Evolutionary conservation across 768 basidiomycete genomes (phyloP), one percentile per base, ranked within the genome.

Genomic region (Leccinum obscurum): DNA sequence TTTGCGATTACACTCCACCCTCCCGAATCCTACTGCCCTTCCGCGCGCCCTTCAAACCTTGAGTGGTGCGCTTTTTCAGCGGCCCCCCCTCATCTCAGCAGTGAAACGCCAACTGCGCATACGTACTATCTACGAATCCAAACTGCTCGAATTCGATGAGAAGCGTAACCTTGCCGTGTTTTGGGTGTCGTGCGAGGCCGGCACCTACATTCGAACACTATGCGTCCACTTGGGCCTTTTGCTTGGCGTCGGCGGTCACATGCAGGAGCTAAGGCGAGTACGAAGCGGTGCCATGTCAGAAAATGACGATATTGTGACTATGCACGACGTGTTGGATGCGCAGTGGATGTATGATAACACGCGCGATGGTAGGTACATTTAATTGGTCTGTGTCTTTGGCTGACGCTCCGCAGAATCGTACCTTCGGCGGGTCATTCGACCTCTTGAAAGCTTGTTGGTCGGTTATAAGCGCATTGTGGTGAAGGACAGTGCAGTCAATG

Each of bases 291-390:
- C 95, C 53, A 89, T 98, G 85, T 92, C 90, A 53, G 97, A 99
- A 79, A 95, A 93, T 72, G 96, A 98, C 72, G 95, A 95, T 67
- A 94, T 98, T 69, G 97, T 98, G 61, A 95, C 96, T 22, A 99
- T 99, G 97, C 97, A 99, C 77, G 97, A 99, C 73, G 96, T 99
- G 30, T 78, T 99, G 77, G 97, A 99, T 75, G 97, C 97, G 13
- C 97, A 98, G 69, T 99, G 96, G 95, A 76, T 89, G 71, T 98
- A 96, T 73, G 97, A 99, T 74, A 98, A 96, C 75, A 97, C 92
- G 4, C 83, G 95, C 41, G 97, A 99, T 76, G 95, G 95, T 95
- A 64, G 51, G 83, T 56, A 28, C 39, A 37, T 44, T 62, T 39
- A 26, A 37, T 61, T 58, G 5, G 35, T 30, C 51, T 49, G 51